phyloP scores from a whole-genome alignment of 1,284 basidiomycete species.

The Pseudozyma sp. region DNA sequence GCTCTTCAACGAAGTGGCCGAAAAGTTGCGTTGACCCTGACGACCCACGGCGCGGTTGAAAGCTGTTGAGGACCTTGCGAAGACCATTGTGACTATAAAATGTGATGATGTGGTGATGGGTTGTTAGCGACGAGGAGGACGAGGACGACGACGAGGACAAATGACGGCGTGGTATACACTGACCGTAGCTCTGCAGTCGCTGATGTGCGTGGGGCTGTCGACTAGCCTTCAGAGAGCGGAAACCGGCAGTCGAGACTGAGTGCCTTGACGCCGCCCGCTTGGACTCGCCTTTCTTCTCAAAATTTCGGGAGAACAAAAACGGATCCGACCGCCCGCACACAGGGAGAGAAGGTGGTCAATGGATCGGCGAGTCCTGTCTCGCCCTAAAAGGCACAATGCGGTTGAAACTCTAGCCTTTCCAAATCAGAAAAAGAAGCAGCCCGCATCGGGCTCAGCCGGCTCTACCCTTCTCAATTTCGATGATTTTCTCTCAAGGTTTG shows the following conservation, averaged over 20 bases:
- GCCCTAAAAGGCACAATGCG: background rate
- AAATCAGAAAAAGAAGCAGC: background rate
- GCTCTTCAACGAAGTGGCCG: constrained; percentile 7
- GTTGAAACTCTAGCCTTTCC: constrained; percentile 4
- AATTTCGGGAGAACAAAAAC: constrained; percentile 21
- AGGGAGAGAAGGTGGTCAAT: background rate
- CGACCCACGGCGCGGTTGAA: constrained; percentile 22
- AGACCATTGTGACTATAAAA: constrained; percentile 24
- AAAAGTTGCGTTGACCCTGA: constrained; percentile 28
- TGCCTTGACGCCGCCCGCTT: background rate
- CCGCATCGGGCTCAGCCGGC: constrained; percentile 27
- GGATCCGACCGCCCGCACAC: constrained; percentile 23
- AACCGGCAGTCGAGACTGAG: background rate
- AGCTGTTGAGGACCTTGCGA: constrained; percentile 37
- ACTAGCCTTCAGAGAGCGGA: too few relatives aligned
- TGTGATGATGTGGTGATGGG: background rate
- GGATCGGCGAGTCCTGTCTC: constrained; percentile 1
- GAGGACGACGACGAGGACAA: too few relatives aligned
- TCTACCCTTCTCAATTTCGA: constrained; percentile 1
- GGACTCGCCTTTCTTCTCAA: constrained; percentile 22
- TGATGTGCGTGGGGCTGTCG: too few relatives aligned
- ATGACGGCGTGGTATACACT: too few relatives aligned
- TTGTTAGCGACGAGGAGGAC: too few relatives aligned
- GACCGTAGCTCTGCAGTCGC: too few relatives aligned
- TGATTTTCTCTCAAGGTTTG: background rate